Percentiles rank a stretch among this genome's conserved stretches.
phyloP scores from a whole-genome alignment of 2,329 filamentous ascomycete species.

The Fusarium beomiforme region DNA sequence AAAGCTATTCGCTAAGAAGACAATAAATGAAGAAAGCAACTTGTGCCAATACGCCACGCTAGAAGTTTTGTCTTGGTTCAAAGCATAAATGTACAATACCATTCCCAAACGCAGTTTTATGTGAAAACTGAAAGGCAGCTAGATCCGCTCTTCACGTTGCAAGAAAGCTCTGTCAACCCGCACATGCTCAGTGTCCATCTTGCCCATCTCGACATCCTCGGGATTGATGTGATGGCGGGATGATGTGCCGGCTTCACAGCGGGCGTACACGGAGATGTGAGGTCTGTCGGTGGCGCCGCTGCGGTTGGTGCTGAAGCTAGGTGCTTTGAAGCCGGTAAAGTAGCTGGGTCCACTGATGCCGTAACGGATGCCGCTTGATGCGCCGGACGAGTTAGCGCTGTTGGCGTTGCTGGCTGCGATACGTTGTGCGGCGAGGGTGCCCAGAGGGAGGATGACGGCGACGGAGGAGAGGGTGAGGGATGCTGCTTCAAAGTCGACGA shows the following conservation, averaged over 20 bases:
- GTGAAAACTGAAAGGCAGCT: conserved; percentile 1
- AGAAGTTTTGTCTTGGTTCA: conserved; percentile 9
- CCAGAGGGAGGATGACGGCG: conserved; percentile 62
- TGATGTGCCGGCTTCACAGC: conserved; percentile 36
- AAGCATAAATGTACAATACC: conserved; percentile 9
- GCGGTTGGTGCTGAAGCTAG: conserved; percentile 32
- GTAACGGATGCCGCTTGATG: conserved; percentile 28
- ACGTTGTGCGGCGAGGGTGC: conserved; percentile 62
- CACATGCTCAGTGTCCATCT: conserved; percentile 42
- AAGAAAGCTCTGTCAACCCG: conserved; percentile 45
- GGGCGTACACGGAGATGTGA: conserved; percentile 39
- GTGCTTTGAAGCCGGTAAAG: conserved; percentile 36
- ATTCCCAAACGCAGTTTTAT: conserved; percentile 18
- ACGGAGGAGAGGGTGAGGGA: conserved; percentile 62
- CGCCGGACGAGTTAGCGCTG: conserved; percentile 28
- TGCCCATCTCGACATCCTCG: conserved; percentile 47
- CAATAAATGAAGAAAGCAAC: not conserved
- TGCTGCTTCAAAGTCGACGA: conserved; percentile 58
- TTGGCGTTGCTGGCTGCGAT: conserved; percentile 45
- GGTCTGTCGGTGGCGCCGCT: conserved; percentile 23
- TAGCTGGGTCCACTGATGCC: conserved; percentile 24
- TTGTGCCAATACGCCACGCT: conserved; percentile 33
- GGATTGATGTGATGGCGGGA: conserved; percentile 38
- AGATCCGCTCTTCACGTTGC: conserved; percentile 47
- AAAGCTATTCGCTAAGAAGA: conserved; percentile 3